Evolutionary conservation across 2,329 filamentous ascomycete species (phyloP).

Genomic region (Fusarium tupiense): DNA sequence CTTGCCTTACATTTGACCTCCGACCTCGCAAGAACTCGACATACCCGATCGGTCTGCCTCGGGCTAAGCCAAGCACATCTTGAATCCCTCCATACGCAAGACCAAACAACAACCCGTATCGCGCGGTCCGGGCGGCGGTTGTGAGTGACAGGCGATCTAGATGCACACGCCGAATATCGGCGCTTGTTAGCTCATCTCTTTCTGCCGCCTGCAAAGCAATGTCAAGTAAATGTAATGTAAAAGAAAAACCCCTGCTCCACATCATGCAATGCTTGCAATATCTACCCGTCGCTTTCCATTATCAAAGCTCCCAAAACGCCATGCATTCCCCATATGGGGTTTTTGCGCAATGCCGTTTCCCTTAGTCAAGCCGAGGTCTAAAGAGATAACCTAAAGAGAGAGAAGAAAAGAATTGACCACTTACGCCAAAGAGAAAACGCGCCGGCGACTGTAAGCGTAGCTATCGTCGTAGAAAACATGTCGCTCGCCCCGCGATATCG

Average conservation of each 20-base stretch:
- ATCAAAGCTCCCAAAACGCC: constrained; percentile 18
- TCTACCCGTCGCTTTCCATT: constrained; percentile 41
- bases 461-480: constrained; percentile 81
- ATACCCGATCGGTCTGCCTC: constrained; percentile 79
- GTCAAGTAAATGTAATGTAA: background rate
- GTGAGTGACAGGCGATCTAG: constrained; percentile 82
- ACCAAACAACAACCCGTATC: constrained; percentile 81
- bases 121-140: constrained; percentile 80
- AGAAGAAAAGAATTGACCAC: constrained; percentile 45
- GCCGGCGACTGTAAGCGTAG: constrained; percentile 85
- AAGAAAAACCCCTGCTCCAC: background rate
- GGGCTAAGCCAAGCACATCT: constrained; percentile 74
- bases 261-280: constrained; percentile 30
- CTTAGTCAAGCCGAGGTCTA: constrained; percentile 24
- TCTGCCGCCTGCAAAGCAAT: background rate
- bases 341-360: constrained; percentile 11
- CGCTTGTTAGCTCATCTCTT: constrained; percentile 37
- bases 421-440: constrained; percentile 87
- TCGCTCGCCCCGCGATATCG: constrained; percentile 75
- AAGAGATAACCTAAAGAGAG: background rate
- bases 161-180: constrained; percentile 44
- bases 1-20: constrained; percentile 20
- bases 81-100: constrained; percentile 83
- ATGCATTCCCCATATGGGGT: constrained; percentile 34
- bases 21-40: constrained; percentile 71